Base-by-base conservation (phyloP, 148 eudicot species). In the Persicaria tinctoria region DNA sequence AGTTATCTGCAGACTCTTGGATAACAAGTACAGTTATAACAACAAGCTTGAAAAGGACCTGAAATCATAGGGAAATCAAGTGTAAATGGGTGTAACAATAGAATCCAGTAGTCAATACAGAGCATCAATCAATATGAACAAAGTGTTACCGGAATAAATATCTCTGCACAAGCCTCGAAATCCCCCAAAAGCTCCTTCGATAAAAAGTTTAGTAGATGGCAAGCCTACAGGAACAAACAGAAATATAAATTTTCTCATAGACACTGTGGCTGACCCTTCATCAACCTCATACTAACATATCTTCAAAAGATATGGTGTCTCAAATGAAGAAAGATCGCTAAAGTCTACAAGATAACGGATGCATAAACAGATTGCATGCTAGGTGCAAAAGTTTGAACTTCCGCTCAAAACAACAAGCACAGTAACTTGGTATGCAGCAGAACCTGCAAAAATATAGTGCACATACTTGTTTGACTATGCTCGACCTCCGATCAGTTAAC, bases 141-240 rank as follows among this genome's bases (percentile, higher is more conserved):
- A 32, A 48, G 70, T 78, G 78, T 89, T 83, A 95, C 99, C 55
- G 97, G 99, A 81, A 95, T 92, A 76, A 95, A 90, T 73, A 83
- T 84, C 89, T 92, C 97, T 4, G 99, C 99, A 81, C 90, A 92
- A 46, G 93, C 87, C 83, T 95, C 99, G 80, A 95, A 95, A 84
- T 95, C 99, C 54, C 97, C 97, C 90, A 95, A 66, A 45, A 95
- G 90, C 84, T 95, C 99, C 87, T 95, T 95, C n/a, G 99, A 95
- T 78, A 95, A 79, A 75, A 90, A 92, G 81, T 74, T 80, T 70
- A 95, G 77, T 75, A 95, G 78, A 81, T 92, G 99, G 79, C 99
- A 95, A 80, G 93, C 97, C 99, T 95, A 80, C 32, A 74, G 68
- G 77, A 53, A 60, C 18, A 63, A 73, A 74, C 38, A 77, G 18